Conservation (phyloP, 2,329 filamentous ascomycete genomes). For the Paraphoma chrysanthemicola region DNA sequence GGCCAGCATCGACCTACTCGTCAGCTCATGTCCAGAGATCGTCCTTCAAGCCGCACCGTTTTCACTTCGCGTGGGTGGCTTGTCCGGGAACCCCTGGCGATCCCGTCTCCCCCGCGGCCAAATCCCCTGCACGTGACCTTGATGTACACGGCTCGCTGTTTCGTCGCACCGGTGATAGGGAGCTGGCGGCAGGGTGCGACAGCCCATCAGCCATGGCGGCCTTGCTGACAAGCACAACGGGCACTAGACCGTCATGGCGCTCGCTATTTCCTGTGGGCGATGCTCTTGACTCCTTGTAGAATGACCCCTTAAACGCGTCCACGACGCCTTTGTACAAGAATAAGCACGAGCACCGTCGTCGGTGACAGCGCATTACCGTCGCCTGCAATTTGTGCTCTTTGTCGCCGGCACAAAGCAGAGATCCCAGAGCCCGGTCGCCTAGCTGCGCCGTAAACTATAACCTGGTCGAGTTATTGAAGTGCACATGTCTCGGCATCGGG, state of each 20-base stretch:
- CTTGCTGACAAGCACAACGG: constrained; percentile 30
- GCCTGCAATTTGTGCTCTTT: constrained; percentile 13
- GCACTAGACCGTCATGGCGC: constrained; percentile 19
- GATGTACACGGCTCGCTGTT: background rate
- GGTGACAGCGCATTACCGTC: background rate
- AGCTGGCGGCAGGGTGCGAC: constrained; percentile 4
- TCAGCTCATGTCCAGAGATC: background rate
- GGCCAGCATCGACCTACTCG: background rate
- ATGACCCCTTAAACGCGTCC: constrained; percentile 23
- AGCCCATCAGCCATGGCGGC: constrained; percentile 8
- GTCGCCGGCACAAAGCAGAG: constrained; percentile 3
- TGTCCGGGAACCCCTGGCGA: constrained; percentile 18
- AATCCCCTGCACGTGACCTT: constrained; percentile 14
- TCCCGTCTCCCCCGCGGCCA: constrained; percentile 14
- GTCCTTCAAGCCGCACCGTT: background rate
- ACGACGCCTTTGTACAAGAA: constrained; percentile 3
- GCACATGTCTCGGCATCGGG: constrained; percentile 38
- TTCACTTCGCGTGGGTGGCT: background rate
- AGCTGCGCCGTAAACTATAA: constrained; percentile 6
- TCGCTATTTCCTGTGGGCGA: constrained; percentile 6
- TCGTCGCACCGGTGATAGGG: constrained; percentile 16
- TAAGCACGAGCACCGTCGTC: constrained; percentile 12
- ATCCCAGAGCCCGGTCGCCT: constrained; percentile 8
- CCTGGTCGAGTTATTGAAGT: constrained; percentile 9
- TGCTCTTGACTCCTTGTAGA: constrained; percentile 9